A percentile compares a stretch with the other conserved stretches of the same genome.
phyloP scores from a whole-genome alignment of 345 rosid genomes.

The Hevea brasiliensis region DNA sequence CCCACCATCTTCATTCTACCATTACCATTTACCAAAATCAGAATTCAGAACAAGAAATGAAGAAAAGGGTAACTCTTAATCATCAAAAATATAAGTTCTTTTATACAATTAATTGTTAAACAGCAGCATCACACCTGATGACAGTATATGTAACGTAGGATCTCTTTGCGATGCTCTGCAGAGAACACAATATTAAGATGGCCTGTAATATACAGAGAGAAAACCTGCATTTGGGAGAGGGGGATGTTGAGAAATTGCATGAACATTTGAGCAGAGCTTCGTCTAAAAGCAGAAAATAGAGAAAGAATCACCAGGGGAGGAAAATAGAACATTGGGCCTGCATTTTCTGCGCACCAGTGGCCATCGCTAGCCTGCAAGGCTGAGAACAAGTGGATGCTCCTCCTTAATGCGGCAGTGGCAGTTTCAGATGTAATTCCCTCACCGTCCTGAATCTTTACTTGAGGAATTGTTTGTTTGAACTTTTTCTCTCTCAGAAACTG shows the following conservation, averaged over 20 bases:
- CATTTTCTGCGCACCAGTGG: constrained; percentile 23
- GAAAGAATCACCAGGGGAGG: constrained; percentile 13
- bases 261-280: too few relatives aligned
- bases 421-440: background rate
- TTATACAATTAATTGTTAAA: too few relatives aligned
- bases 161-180: constrained; percentile 13
- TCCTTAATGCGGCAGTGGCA: constrained; percentile 3
- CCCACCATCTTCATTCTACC: background rate
- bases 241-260: background rate
- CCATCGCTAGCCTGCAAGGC: constrained; percentile 22
- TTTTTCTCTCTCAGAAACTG: constrained; percentile 13
- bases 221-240: background rate
- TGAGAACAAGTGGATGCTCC: background rate
- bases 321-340: constrained; percentile 20
- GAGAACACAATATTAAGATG: constrained; percentile 13
- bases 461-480: constrained; percentile 15
- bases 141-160: constrained; percentile 21
- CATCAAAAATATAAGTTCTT: background rate
- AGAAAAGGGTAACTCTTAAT: background rate
- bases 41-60: background rate
- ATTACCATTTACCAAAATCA: too few relatives aligned
- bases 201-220: constrained; percentile 20
- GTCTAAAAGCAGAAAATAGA: too few relatives aligned
- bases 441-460: constrained; percentile 3
- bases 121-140: too few relatives aligned